Evolutionary conservation across 2,329 filamentous ascomycete species (phyloP), one percentile per base, ranked within the genome.

Genomic region (Cladosporium sp.): DNA sequence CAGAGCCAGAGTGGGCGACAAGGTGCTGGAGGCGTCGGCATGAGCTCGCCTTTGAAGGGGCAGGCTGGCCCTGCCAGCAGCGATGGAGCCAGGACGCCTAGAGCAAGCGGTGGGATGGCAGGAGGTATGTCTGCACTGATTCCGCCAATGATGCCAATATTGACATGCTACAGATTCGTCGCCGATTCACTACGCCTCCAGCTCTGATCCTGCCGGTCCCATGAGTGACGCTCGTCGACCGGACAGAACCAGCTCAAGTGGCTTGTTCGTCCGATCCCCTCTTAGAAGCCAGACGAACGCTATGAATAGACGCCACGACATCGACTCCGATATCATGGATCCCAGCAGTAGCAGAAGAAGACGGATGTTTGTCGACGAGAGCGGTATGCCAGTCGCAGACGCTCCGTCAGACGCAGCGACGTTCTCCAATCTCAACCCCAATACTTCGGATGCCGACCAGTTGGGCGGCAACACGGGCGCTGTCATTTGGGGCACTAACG

Each of bases 401-500:
- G 70, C 69, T 19, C 70, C 66, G 7, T 85, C 82, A 4, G 82
- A 85, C 64, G 77, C 75, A 4, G 68, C 79, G 0, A 85, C 82
- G 1, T 85, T 85, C 65, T 84, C 82, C 4, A 84, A 85, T 58
- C 66, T 83, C 54, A 78, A 95, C 60, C 89, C 89, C 1, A 86
- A 86, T 58, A 96, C 91, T 6, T 96, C 92, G 2, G 93, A 98
- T 68, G 93, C 93, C 1, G 87, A 96, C 65, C 82, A 79, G 1
- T 81, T 96, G 38, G 92, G 90, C 37, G 93, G 91, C 2, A 82
- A 82, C 54, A 88, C 87, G 37, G 85, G 86, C 52, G 84, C 86
- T 60, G 82, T 95, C 54, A 92, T 98, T 58, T 98, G 93, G 93
- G 93, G 93, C 69, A 98, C 93, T 41, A 97, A 95, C 37, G 88